Percentiles rank a stretch among this genome's conserved stretches.
phyloP scores from a whole-genome alignment of 331 rosid genomes.

The Malus hybrid region DNA sequence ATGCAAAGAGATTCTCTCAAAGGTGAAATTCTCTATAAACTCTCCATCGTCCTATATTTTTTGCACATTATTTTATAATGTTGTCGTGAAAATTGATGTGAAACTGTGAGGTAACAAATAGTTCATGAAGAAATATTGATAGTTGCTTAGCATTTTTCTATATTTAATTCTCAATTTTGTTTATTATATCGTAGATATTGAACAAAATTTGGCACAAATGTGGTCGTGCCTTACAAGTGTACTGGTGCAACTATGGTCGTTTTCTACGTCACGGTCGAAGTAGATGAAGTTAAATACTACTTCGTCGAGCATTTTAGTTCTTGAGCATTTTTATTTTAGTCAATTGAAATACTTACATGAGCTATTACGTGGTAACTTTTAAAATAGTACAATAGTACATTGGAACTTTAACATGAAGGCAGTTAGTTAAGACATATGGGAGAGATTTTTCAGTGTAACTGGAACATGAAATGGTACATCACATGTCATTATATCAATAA shows the following conservation, averaged over 20 bases:
- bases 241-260: background rate
- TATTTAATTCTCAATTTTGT: too few species aligned
- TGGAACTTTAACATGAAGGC: background rate
- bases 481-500: too few species aligned
- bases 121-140: fast-evolving
- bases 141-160: too few species aligned
- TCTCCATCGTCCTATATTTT: fast-evolving
- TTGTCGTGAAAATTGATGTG: fast-evolving
- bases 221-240: background rate
- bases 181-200: too few species aligned
- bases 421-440: background rate
- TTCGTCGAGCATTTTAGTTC: too few species aligned
- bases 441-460: too few species aligned
- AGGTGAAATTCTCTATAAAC: too few species aligned
- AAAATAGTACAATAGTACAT: background rate
- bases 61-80: too few species aligned
- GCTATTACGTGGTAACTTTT: background rate
- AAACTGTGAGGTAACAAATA: too few species aligned
- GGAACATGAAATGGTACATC: too few species aligned
- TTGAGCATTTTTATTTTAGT: background rate
- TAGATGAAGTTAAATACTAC: background rate
- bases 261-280: background rate
- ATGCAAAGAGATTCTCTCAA: too few species aligned
- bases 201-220: background rate
- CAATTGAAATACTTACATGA: background rate